Percentiles rank a stretch among this genome's conserved stretches.
These are phyloP conservation scores for Eucalyptus sp. DNA, from an alignment of 345 rosid genomes.

Conservation along the genomic window DNA sequence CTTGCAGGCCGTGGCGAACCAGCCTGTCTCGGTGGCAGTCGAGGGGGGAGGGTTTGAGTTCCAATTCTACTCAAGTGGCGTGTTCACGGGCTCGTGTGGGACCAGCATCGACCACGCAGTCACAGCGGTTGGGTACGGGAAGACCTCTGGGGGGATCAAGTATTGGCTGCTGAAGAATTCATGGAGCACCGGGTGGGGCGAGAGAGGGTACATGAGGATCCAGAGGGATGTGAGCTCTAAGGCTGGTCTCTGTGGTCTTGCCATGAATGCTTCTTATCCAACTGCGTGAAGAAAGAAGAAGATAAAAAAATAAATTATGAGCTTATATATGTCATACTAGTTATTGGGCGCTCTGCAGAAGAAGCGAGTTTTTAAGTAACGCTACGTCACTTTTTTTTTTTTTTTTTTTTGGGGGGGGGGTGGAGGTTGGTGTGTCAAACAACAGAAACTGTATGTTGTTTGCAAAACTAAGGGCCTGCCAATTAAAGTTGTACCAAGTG, in stretches of 20 bases:
- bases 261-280: background rate
- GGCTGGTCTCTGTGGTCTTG: slow-evolving; percentile 48
- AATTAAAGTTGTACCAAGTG: background rate
- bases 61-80: slow-evolving; percentile 22
- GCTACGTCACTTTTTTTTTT: background rate
- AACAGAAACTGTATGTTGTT: background rate
- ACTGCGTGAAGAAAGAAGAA: background rate
- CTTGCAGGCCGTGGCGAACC: slow-evolving; percentile 28
- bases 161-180: slow-evolving; percentile 2
- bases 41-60: slow-evolving; percentile 7
- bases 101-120: slow-evolving; percentile 28
- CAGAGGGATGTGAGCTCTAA: slow-evolving; percentile 8
- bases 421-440: background rate
- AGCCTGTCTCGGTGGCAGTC: slow-evolving; percentile 39
- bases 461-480: background rate
- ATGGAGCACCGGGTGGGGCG: background rate
- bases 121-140: slow-evolving; percentile 50
- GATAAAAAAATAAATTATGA: background rate
- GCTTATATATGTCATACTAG: background rate
- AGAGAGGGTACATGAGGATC: slow-evolving; percentile 24
- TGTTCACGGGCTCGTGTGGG: slow-evolving; percentile 28
- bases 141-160: slow-evolving; percentile 10
- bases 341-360: background rate
- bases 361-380: background rate
- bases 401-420: too few relatives aligned